Evolutionary conservation across 352 stramenopile genomes (phyloP).

Genomic region (Phytophthora chlamydospora): DNA sequence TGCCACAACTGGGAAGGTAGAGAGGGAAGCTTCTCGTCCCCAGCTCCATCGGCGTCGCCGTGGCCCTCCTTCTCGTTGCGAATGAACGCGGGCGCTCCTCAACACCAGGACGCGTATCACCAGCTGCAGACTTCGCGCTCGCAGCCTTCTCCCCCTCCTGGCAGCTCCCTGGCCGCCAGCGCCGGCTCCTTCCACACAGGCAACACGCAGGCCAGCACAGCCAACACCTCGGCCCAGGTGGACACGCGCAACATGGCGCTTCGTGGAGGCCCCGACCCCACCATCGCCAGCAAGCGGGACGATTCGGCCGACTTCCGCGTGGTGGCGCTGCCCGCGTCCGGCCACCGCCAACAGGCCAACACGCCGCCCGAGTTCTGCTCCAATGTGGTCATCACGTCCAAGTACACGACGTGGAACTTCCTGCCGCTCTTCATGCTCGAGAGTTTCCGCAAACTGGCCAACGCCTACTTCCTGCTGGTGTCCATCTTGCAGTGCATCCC

Average conservation of each 20-base stretch:
- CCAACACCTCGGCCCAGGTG: slow-evolving; percentile 7
- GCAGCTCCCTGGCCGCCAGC: slow-evolving; percentile 10
- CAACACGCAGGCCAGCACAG: slow-evolving; percentile 13
- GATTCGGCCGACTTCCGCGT: slow-evolving; percentile 56
- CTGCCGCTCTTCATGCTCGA: slow-evolving; percentile 90
- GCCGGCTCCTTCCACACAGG: slow-evolving; percentile 20
- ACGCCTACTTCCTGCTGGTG: slow-evolving; percentile 94
- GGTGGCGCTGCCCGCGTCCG: slow-evolving; percentile 51
- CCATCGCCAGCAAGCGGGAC: slow-evolving; percentile 21
- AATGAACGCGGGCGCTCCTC: slow-evolving; percentile 35
- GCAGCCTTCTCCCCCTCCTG: slow-evolving; percentile 3
- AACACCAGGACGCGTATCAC: slow-evolving; percentile 39
- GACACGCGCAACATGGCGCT: slow-evolving; percentile 28
- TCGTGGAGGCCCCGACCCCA: slow-evolving; percentile 7
- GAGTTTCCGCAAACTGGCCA: slow-evolving; percentile 87
- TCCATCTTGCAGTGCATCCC: slow-evolving; percentile 83
- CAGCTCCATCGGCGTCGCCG: neutral
- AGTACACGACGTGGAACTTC: slow-evolving; percentile 92
- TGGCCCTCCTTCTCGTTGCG: neutral
- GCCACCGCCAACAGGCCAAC: slow-evolving; percentile 19
- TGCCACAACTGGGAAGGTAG: neutral
- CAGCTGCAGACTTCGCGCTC: slow-evolving; percentile 43
- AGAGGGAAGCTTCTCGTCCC: slow-evolving; percentile 3
- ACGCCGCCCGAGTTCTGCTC: slow-evolving; percentile 52
- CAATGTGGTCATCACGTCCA: slow-evolving; percentile 92